Evolutionary conservation across 345 rosid genomes (phyloP), one percentile per base, ranked within the genome.

Genomic region (Adansonia digitata): DNA sequence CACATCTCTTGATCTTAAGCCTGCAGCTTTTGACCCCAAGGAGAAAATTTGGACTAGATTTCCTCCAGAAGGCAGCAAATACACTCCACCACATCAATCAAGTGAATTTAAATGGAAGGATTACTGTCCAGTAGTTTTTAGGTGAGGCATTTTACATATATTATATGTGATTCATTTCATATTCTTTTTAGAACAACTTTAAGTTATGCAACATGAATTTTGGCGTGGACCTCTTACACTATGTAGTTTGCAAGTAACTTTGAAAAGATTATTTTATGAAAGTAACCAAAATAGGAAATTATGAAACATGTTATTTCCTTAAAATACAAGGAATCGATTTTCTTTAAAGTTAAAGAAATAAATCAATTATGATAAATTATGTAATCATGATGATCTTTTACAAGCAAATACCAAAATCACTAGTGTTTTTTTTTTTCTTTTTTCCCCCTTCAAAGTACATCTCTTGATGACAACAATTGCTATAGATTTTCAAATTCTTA

Each of bases 11-110:
- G 98, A 94, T 77, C 83, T 94, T 22, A 94, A 88, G 81, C 82
- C 97, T 26, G 90, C 98, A 40, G 97, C 97, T 52, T 94, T 94
- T 77, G 97, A 92, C 75, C 97, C 97, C 5, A 92, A 88, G 81
- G 94, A 94, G 73, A 94, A 92, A 82, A 75, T 94, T 68, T 94
- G 98, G 98, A 92, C 97, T 14, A 88, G 89, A 81, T 94, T 92
- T 82, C 98, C 97, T 8, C 85, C 97, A 0, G 98, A 92, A 82
- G 98, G 98, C 78, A 85, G 89, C 57, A 94, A 94, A 75, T 74
- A 91, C 76, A 94, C 98, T 15, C 97, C 97, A 13, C 98, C 98
- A 5, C 98, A 94, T 79, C 90, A 87, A 71, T 90, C 97, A 27
- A 72, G 75, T 65, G 98, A 94, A 63, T 94, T 94, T 74, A 94